These are phyloP conservation scores for Psilocybe azurescens DNA, from an alignment of 768 basidiomycete genomes.

Conservation along the genomic window DNA sequence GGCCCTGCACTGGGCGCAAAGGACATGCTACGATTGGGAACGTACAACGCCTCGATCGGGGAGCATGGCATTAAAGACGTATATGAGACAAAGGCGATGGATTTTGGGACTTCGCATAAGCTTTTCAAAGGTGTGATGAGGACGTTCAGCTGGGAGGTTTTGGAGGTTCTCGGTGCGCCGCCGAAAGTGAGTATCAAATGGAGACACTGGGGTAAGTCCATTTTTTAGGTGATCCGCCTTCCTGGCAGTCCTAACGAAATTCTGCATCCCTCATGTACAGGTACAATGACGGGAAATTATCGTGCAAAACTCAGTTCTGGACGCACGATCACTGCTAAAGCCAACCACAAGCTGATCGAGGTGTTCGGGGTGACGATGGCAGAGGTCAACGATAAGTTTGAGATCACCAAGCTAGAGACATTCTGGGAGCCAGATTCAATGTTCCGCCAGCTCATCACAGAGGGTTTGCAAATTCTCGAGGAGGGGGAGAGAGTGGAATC, in stretches of 20 bases:
- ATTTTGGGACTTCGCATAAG: conserved; percentile 16
- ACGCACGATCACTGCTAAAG: conserved; percentile 17
- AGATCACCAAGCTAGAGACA: conserved; percentile 15
- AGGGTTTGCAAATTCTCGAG: conserved; percentile 5
- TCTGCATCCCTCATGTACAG: not conserved
- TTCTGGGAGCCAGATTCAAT: conserved; percentile 20
- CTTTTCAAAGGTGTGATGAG: conserved; percentile 19
- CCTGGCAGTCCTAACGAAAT: too few species aligned
- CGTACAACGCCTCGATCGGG: conserved; percentile 17
- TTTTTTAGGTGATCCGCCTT: too few species aligned
- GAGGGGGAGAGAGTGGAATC: conserved; percentile 13
- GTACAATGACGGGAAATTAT: conserved; percentile 19
- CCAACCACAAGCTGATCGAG: conserved; percentile 16
- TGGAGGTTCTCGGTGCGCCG: conserved; percentile 16
- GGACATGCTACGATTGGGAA: conserved; percentile 16
- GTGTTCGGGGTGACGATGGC: conserved; percentile 20
- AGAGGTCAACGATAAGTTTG: conserved; percentile 18
- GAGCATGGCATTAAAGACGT: conserved; percentile 12
- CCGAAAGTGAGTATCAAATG: conserved; percentile 20
- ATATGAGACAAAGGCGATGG: conserved; percentile 16
- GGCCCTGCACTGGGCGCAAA: conserved; percentile 9
- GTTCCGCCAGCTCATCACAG: conserved; percentile 14
- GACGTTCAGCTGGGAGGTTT: conserved; percentile 19
- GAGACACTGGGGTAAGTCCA: conserved; percentile 19
- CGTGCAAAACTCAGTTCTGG: conserved; percentile 18